Conservation (phyloP, 2,329 filamentous ascomycete genomes). For the Penicillium sp. region DNA sequence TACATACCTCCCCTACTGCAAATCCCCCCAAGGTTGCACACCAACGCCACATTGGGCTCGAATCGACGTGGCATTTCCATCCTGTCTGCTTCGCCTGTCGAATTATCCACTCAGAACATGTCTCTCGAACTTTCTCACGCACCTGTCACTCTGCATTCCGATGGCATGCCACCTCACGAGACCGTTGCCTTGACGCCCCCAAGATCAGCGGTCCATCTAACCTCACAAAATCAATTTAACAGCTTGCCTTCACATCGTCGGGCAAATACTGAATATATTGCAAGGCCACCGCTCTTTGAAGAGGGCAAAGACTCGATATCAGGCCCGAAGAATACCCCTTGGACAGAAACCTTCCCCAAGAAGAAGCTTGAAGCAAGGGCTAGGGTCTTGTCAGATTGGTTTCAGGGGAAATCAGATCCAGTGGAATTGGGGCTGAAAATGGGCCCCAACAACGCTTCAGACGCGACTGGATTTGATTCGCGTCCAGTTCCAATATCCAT, state of each 20-base stretch:
- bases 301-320: constrained; percentile 26
- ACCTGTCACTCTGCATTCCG: constrained; percentile 25
- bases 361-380: constrained; percentile 35
- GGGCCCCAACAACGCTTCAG: constrained; percentile 18
- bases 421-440: constrained; percentile 44
- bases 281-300: constrained; percentile 28
- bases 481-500: constrained; percentile 5
- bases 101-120: constrained; percentile 11
- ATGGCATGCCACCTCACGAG: constrained; percentile 21
- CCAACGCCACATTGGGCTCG: constrained; percentile 15
- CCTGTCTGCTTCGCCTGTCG: constrained; percentile 13
- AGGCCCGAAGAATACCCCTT: constrained; percentile 12
- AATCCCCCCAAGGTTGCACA: constrained; percentile 13
- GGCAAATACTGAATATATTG: constrained; percentile 35
- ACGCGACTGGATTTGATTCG: constrained; percentile 15
- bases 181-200: constrained; percentile 21
- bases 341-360: constrained; percentile 28
- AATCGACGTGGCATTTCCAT: constrained; percentile 35
- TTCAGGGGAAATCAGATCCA: constrained; percentile 53
- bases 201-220: constrained; percentile 13
- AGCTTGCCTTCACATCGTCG: constrained; percentile 31
- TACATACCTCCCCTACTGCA: constrained; percentile 1
- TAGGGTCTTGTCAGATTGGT: constrained; percentile 50
- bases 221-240: constrained; percentile 16
- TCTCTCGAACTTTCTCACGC: constrained; percentile 13